Evolutionary conservation across 2,329 filamentous ascomycete species (phyloP), one percentile per base, ranked within the genome.

Genomic region (Hymenoscyphus fraxineus): DNA sequence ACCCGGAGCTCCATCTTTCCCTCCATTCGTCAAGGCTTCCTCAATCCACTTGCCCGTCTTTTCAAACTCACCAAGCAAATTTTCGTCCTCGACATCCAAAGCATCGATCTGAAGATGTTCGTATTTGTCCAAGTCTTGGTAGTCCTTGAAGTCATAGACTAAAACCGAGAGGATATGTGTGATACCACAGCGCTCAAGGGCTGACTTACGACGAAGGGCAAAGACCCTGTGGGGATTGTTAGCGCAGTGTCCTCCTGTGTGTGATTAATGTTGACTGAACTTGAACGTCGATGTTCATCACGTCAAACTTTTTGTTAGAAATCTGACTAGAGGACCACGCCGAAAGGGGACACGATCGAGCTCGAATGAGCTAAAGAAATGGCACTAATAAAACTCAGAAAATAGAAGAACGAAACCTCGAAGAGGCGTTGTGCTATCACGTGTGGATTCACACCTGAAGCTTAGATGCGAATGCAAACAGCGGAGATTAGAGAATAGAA

Each of bases 151-250:
- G 84, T 84, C 82, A 70, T 89, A 83, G 58, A 85, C 85, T 66
- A 94, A 77, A 51, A 95, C 90, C 4, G 93, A 96, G n/a, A 98
- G 82, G 38, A 98, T 85, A 78, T 97, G 93, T 2, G 93, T 96
- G 76, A 99, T 92, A 69, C 88, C 87, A 69, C 87, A 86, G 68
- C 89, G 84, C 68, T 84, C 79, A 59, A 98, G 82, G 41, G 88
- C 83, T 62, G 88, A 83, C 66, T 88, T 88, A 66, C 90, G 88
- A 65, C 88, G 87, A 67, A 97, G 80, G 54, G 89, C 87, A 80
- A 93, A 93, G 68, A 96, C 84, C 64, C 93, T 96, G 77, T 19
- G 15, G 32, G 31, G 6, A 35, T 35, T 35, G 55, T 59, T 22
- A 41, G 58, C 38, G 12, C 22, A 41, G 13, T 44, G 6, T n/a